phyloP scores from a whole-genome alignment of 495 filamentous ascomycete species.

The Hypoxylon lienhwacheense region DNA sequence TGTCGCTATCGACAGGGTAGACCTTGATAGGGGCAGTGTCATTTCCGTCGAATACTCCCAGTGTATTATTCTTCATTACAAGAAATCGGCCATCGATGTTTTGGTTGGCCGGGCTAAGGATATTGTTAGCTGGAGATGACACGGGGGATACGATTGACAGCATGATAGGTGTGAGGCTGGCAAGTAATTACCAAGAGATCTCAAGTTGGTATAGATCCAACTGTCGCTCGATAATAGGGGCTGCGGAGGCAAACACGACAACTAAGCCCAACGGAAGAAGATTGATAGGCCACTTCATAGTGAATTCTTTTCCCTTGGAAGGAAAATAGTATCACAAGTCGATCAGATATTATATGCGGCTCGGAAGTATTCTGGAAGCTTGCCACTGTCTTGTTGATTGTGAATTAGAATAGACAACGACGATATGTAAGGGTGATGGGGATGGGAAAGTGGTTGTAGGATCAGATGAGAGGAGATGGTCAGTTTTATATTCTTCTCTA shows the following conservation, averaged over 20 bases:
- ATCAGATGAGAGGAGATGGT: slow-evolving; percentile 5
- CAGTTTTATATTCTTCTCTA: slow-evolving; percentile 25
- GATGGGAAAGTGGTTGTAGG: not conserved
- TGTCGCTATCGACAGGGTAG: slow-evolving; percentile 27
- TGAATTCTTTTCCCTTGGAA: slow-evolving; percentile 8
- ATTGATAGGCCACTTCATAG: slow-evolving; percentile 33
- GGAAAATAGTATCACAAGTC: not conserved
- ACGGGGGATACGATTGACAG: not conserved
- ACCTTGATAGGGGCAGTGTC: slow-evolving; percentile 22
- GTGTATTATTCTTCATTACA: slow-evolving; percentile 22
- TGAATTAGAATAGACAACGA: not conserved
- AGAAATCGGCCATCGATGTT: slow-evolving; percentile 35
- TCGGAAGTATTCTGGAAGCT: not conserved
- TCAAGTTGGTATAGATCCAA: slow-evolving; percentile 38
- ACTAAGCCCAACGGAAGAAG: slow-evolving; percentile 33
- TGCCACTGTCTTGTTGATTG: not conserved
- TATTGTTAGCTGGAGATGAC: slow-evolving; percentile 11
- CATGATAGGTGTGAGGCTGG: not conserved
- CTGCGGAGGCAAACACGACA: slow-evolving; percentile 25
- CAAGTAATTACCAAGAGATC: slow-evolving; percentile 30
- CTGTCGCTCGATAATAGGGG: slow-evolving; percentile 27
- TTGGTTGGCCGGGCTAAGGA: slow-evolving; percentile 24
- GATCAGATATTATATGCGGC: not conserved
- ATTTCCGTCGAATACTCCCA: slow-evolving; percentile 30
- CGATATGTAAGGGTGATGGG: not conserved